These are phyloP conservation scores for Sonneratia caseolaris DNA, from an alignment of 345 rosid genomes.

Conservation along the genomic window DNA sequence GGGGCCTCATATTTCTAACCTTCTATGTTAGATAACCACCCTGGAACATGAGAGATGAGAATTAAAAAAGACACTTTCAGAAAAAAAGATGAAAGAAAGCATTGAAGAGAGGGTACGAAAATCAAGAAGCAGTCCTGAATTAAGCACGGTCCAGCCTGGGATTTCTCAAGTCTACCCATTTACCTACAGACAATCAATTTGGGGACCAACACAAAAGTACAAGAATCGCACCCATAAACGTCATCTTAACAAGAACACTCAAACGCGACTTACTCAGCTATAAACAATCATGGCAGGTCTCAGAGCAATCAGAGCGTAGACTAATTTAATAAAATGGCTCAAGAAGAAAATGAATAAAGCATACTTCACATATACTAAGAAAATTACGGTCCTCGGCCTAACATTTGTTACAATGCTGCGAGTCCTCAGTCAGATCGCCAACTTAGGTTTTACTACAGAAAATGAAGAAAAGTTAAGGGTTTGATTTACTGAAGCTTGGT, in stretches of 20 bases:
- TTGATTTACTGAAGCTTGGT: not conserved
- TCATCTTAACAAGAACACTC: not conserved
- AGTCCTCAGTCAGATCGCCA: not conserved
- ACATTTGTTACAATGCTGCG: not conserved
- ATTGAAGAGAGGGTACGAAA: not conserved
- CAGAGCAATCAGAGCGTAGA: no score
- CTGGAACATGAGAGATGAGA: not conserved
- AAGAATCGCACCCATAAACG: not conserved
- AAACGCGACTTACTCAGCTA: not conserved
- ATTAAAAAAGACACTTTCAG: not conserved
- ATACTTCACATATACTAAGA: not conserved
- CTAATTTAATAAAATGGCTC: not conserved
- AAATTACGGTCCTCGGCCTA: not conserved
- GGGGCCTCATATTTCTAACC: slow-evolving; percentile 49
- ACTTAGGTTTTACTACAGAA: not conserved
- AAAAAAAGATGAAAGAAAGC: not conserved
- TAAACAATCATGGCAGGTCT: no score
- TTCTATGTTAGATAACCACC: slow-evolving; percentile 1
- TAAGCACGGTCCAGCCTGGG: not conserved
- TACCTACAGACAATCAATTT: not conserved
- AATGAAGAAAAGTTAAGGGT: not conserved
- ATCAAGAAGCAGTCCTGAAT: not conserved
- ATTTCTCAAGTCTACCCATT: not conserved
- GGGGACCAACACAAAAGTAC: no score
- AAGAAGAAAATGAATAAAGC: not conserved